Evolutionary conservation across 2,329 filamentous ascomycete genomes (phyloP).

Genomic region (Leptosphaerulina australis): DNA sequence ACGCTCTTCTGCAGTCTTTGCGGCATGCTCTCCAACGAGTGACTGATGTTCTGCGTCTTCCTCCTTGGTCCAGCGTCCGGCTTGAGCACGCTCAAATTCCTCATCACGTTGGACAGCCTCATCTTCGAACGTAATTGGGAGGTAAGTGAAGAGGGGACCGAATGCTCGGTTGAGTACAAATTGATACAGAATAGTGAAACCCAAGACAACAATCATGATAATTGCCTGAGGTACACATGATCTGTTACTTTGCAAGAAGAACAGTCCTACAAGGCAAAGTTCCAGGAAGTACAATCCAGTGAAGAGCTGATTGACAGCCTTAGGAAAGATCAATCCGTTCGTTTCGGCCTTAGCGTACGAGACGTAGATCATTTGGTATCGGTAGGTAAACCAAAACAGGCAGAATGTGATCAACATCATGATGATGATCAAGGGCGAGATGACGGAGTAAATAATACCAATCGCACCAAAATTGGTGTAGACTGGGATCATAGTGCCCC

Average conservation of each 20-base stretch:
- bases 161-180: slow-evolving; percentile 82
- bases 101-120: slow-evolving; percentile 91
- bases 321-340: slow-evolving; percentile 87
- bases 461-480: slow-evolving; percentile 98
- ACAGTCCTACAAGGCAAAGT: slow-evolving; percentile 84
- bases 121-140: slow-evolving; percentile 94
- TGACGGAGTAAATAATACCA: slow-evolving; percentile 81
- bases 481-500: slow-evolving; percentile 93
- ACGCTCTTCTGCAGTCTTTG: slow-evolving; percentile 37
- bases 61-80: slow-evolving; percentile 66
- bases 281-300: slow-evolving; percentile 96
- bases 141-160: slow-evolving; percentile 80
- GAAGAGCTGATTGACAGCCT: slow-evolving; percentile 93
- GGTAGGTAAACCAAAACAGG: slow-evolving; percentile 90
- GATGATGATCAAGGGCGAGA: slow-evolving; percentile 86
- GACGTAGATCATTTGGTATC: slow-evolving; percentile 97
- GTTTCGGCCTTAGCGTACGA: slow-evolving; percentile 89
- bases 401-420: slow-evolving; percentile 94
- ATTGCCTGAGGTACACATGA: slow-evolving; percentile 78
- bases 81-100: slow-evolving; percentile 81
- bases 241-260: slow-evolving; percentile 74
- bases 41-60: slow-evolving; percentile 55
- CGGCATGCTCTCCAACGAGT: slow-evolving; percentile 44
- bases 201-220: slow-evolving; percentile 77
- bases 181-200: slow-evolving; percentile 79